A percentile compares a stretch with the other conserved stretches of the same genome.
Conservation (phyloP, 2,329 filamentous ascomycete genomes). For the Basipetospora sp. region DNA sequence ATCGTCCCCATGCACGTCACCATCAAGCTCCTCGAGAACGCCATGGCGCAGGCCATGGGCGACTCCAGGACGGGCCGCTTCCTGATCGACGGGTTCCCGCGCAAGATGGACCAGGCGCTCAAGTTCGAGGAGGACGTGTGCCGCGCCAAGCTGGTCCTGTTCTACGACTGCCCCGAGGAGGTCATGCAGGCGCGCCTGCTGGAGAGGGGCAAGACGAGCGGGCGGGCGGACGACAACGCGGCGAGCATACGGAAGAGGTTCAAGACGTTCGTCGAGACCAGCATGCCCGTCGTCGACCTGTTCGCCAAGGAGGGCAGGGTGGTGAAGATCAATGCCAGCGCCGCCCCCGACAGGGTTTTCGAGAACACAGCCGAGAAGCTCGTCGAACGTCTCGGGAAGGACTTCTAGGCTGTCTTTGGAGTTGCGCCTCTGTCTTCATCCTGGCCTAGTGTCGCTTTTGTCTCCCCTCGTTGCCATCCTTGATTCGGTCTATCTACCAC, state of each 20-base stretch:
- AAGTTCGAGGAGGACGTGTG: constrained; percentile 88
- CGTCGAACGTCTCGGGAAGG: constrained; percentile 29
- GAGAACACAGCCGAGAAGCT: constrained; percentile 36
- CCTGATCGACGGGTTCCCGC: constrained; percentile 69
- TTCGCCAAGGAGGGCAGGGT: constrained; percentile 66
- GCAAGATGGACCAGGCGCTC: constrained; percentile 91
- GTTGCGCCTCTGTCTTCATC: background rate
- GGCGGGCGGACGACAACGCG: constrained; percentile 80
- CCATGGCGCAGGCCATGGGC: constrained; percentile 60
- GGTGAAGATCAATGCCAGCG: constrained; percentile 62
- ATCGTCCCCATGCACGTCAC: constrained; percentile 99
- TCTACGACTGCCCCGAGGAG: constrained; percentile 83
- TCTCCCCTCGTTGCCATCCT: background rate
- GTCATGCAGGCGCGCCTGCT: constrained; percentile 75
- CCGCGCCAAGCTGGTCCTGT: constrained; percentile 70
- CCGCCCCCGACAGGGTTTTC: constrained; percentile 48
- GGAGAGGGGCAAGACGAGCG: constrained; percentile 83
- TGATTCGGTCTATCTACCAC: too few relatives aligned
- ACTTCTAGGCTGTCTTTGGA: too few relatives aligned
- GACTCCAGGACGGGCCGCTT: constrained; percentile 50
- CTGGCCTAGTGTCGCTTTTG: background rate
- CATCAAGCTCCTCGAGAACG: constrained; percentile 81
- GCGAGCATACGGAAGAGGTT: constrained; percentile 96
- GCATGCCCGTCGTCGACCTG: constrained; percentile 89
- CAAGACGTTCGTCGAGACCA: constrained; percentile 82